Evolutionary conservation across 352 stramenopile species (phyloP).

Genomic region (Globisporangium spinosum): DNA sequence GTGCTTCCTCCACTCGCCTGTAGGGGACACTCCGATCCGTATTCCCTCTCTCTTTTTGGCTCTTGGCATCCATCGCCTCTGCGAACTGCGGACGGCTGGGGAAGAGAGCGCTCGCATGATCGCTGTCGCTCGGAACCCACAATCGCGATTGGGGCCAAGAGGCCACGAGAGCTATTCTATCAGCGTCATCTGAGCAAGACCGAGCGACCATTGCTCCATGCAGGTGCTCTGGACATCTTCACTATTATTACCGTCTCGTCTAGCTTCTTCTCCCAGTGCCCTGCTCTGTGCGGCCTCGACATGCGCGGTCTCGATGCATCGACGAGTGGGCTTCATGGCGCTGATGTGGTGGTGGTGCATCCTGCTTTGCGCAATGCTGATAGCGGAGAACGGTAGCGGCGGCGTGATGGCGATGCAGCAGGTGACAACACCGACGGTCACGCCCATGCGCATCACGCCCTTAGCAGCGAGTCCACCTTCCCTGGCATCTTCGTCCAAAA

Average conservation of each 20-base stretch:
- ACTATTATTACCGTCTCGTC: not conserved
- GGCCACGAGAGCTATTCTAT: not conserved
- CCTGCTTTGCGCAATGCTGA: not conserved
- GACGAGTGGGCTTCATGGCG: not conserved
- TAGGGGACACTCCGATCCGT: not conserved
- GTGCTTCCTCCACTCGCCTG: not conserved
- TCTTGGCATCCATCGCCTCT: not conserved
- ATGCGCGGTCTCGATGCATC: not conserved
- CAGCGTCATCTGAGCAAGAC: not conserved
- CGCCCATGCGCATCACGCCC: not conserved
- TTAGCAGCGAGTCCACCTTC: not conserved
- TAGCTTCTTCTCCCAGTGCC: not conserved
- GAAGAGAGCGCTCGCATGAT: not conserved
- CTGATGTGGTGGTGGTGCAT: not conserved
- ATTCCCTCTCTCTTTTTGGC: not conserved
- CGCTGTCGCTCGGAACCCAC: not conserved
- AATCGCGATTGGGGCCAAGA: conserved; percentile 8
- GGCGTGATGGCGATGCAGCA: not conserved
- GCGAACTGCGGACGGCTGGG: not conserved
- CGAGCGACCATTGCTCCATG: not conserved
- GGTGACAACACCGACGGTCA: not conserved
- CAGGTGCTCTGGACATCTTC: not conserved
- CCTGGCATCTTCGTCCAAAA: not conserved
- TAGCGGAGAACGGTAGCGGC: not conserved
- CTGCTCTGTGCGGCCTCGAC: not conserved